Conservation (phyloP, 768 basidiomycete genomes). For the Aureoboletus auriporus region DNA sequence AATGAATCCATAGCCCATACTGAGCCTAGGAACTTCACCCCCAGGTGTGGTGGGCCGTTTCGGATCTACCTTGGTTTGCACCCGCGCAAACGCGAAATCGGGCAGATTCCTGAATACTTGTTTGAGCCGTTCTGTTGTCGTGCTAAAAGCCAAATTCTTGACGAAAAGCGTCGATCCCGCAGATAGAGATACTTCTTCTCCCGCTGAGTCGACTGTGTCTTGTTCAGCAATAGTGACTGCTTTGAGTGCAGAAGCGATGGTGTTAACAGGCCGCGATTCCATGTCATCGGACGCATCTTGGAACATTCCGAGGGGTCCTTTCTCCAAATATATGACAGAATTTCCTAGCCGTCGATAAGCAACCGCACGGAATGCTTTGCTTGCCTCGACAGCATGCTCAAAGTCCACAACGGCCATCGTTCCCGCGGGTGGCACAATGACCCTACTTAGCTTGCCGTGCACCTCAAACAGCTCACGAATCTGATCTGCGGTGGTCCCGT, state of each 20-base stretch:
- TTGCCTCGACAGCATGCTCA: slow-evolving; percentile 63
- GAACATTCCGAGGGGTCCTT: slow-evolving; percentile 86
- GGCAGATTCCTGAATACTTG: slow-evolving; percentile 72
- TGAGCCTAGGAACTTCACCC: slow-evolving; percentile 50
- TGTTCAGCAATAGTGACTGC: slow-evolving; percentile 46
- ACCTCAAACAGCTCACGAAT: slow-evolving; percentile 77
- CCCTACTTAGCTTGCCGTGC: slow-evolving; percentile 65
- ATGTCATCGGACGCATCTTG: slow-evolving; percentile 33
- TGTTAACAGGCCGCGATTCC: slow-evolving; percentile 3
- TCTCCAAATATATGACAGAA: slow-evolving; percentile 89
- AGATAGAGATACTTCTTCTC: slow-evolving; percentile 40
- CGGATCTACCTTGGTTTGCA: slow-evolving; percentile 89
- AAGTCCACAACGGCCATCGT: slow-evolving; percentile 93
- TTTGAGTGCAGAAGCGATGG: slow-evolving; percentile 18
- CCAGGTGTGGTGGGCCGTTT: slow-evolving; percentile 45
- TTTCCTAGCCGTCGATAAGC: slow-evolving; percentile 88
- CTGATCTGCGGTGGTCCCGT: slow-evolving; percentile 71
- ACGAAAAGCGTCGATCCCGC: slow-evolving; percentile 85
- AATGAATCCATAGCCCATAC: slow-evolving; percentile 96
- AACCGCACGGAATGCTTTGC: slow-evolving; percentile 73
- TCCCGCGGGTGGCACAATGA: slow-evolving; percentile 87
- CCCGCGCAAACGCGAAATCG: slow-evolving; percentile 79
- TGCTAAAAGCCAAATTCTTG: slow-evolving; percentile 95
- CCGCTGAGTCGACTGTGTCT: slow-evolving; percentile 27
- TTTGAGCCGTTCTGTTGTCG: slow-evolving; percentile 68